Percentiles rank a stretch among this genome's conserved stretches.
These are phyloP conservation scores for Penicillium samsonianum DNA, from an alignment of 495 filamentous ascomycete genomes.

Conservation along the genomic window DNA sequence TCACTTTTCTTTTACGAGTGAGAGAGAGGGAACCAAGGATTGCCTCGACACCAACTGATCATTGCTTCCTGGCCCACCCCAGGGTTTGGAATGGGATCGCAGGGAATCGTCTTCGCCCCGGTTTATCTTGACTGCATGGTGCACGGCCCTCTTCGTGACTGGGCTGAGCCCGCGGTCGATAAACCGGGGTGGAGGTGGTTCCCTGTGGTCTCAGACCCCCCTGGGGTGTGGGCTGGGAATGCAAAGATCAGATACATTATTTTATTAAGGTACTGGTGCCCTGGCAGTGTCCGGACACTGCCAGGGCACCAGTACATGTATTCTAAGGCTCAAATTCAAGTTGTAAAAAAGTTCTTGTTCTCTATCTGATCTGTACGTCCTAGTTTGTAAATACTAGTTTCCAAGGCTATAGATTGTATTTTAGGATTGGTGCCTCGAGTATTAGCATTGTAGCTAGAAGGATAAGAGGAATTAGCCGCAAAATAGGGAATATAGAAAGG, in stretches of 20 bases:
- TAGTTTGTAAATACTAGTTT: background rate
- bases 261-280: background rate
- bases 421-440: no score
- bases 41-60: constrained; percentile 10
- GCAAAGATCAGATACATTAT: constrained; percentile 7
- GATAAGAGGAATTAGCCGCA: no score
- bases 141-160: background rate
- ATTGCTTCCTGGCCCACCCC: constrained; percentile 12
- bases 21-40: background rate
- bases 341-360: background rate
- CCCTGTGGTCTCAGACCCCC: background rate
- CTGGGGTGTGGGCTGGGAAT: background rate
- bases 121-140: constrained; percentile 1
- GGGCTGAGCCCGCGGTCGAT: background rate
- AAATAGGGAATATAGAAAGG: no score
- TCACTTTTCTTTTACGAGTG: background rate
- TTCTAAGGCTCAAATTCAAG: constrained; percentile 4
- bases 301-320: constrained; percentile 9
- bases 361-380: background rate
- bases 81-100: constrained; percentile 6
- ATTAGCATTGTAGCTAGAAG: no score
- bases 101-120: background rate
- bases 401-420: background rate
- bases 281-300: background rate
- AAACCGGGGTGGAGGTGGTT: background rate